phyloP scores from a whole-genome alignment of 2,329 filamentous ascomycete species.

The Fusarium chuoi region DNA sequence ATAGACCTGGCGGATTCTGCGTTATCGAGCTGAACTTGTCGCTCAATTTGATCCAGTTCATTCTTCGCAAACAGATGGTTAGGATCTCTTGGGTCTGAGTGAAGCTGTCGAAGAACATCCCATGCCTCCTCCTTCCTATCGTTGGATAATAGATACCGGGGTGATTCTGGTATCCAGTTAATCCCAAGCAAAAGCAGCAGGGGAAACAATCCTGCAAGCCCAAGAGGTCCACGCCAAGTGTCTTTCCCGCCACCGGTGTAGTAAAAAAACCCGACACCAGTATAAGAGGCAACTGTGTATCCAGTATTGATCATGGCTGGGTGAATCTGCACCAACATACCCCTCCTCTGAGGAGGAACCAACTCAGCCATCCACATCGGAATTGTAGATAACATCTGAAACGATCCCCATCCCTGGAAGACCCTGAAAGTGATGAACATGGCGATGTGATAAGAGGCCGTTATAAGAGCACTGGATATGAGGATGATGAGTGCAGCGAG shows the following conservation, averaged over 20 bases:
- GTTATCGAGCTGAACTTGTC: not conserved
- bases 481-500: not conserved
- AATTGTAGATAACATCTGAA: not conserved
- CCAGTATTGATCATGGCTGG: not conserved
- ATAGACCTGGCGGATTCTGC: not conserved
- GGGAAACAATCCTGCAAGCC: not conserved
- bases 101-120: not conserved
- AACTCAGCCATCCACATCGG: not conserved
- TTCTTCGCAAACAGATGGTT: not conserved
- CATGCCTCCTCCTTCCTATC: not conserved
- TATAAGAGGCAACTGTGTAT: not conserved
- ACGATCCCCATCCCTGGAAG: not conserved
- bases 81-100: not conserved
- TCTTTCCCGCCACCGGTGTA: not conserved
- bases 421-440: not conserved
- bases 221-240: not conserved
- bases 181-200: not conserved
- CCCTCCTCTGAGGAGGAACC: not conserved
- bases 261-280: not conserved
- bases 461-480: not conserved
- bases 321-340: not conserved
- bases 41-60: not conserved
- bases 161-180: not conserved
- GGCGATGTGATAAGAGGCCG: not conserved
- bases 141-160: not conserved